A percentile compares a stretch with the other conserved stretches of the same genome.
These are phyloP conservation scores for Aspergillus phoenicis DNA, from an alignment of 2,329 filamentous ascomycete genomes.

Conservation along the genomic window DNA sequence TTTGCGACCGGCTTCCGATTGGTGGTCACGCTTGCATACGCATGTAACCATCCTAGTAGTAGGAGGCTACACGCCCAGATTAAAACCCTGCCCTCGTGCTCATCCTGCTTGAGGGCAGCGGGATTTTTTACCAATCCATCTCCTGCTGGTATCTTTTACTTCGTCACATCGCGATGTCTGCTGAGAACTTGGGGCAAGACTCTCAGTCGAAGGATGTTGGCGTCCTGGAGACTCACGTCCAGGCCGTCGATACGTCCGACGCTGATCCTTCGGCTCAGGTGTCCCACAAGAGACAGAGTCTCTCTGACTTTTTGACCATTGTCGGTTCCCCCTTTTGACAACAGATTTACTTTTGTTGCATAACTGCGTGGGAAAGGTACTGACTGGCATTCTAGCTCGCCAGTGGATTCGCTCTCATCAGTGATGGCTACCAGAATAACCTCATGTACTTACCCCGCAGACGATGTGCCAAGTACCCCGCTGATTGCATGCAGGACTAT, in stretches of 20 bases:
- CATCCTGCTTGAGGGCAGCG: background rate
- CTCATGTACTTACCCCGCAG: background rate
- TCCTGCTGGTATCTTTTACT: background rate
- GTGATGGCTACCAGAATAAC: conserved; percentile 11
- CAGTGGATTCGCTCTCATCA: conserved; percentile 8
- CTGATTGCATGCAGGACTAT: background rate
- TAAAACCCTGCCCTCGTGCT: background rate
- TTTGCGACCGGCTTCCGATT: background rate
- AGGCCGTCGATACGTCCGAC: background rate
- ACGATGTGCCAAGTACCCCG: background rate
- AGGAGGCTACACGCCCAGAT: background rate
- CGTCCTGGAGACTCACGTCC: background rate
- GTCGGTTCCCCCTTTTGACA: background rate
- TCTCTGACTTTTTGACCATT: background rate
- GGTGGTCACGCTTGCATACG: background rate
- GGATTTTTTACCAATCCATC: background rate
- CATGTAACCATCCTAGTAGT: background rate
- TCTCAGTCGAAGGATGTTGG: background rate
- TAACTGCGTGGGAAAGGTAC: background rate
- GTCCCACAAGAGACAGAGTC: background rate
- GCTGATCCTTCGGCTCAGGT: background rate
- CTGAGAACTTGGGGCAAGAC: background rate
- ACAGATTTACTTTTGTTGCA: no score
- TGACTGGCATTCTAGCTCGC: background rate
- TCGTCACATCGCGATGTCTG: background rate